A percentile compares a stretch with the other conserved stretches of the same genome.
These are phyloP conservation scores for Plasmodium chabaudi DNA, from an alignment of 169 alveolate genomes.

Conservation along the genomic window DNA sequence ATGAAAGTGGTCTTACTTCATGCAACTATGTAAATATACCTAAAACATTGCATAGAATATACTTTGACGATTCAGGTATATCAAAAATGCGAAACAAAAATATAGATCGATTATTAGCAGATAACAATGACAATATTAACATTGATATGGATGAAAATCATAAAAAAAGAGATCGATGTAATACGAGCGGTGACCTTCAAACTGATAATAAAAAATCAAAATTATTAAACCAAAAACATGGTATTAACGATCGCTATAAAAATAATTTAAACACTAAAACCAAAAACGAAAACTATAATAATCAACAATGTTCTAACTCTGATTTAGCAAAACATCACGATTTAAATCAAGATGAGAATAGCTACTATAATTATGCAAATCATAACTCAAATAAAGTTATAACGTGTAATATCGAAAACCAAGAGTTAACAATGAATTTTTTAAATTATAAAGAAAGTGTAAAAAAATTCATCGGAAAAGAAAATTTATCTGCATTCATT, in stretches of 20 bases:
- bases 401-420: constrained; percentile 63
- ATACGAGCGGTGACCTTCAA: neutral
- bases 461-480: constrained; percentile 80
- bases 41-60: constrained; percentile 25
- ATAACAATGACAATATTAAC: constrained; percentile 7
- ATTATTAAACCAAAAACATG: constrained; percentile 3
- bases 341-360: neutral
- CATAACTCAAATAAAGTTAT: constrained; percentile 11
- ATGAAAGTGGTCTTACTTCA: neutral
- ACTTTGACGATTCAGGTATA: constrained; percentile 20
- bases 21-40: constrained; percentile 57
- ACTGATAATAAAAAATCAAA: constrained; percentile 8
- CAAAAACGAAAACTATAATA: neutral
- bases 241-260: neutral
- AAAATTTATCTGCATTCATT: constrained; percentile 77
- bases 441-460: constrained; percentile 78
- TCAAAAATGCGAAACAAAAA: constrained; percentile 1
- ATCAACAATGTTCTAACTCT: neutral
- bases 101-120: neutral
- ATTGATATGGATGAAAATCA: neutral
- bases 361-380: constrained; percentile 9
- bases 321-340: neutral
- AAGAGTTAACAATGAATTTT: constrained; percentile 57
- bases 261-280: neutral
- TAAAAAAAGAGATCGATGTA: constrained; percentile 29